Evolutionary conservation across 805 yeast species (phyloP).

Genomic region (Zygoascus flipseniorum): DNA sequence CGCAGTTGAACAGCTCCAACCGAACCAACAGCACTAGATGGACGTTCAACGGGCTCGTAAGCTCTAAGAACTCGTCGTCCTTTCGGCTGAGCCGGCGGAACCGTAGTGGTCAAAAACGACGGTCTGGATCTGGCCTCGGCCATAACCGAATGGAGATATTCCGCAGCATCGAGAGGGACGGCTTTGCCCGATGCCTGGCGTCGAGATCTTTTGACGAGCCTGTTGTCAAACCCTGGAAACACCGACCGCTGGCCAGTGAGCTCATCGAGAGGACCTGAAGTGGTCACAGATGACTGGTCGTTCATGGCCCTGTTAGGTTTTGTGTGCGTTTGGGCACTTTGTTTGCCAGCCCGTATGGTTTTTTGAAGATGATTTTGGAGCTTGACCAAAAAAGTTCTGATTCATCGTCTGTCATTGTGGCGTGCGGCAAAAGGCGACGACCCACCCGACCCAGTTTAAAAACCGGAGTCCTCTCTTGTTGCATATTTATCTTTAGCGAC

Average conservation of each 20-base stretch:
- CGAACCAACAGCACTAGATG: neutral
- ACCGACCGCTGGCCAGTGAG: conserved; percentile 9
- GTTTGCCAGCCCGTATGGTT: too few relatives aligned
- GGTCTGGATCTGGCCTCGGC: conserved; percentile 10
- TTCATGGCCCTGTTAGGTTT: neutral
- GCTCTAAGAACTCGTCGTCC: conserved; percentile 2
- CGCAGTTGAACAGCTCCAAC: neutral
- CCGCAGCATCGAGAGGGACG: conserved; percentile 10
- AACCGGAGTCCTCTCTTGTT: too few relatives aligned
- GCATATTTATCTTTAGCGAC: too few relatives aligned
- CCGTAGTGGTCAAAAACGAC: neutral
- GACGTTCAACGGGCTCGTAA: conserved; percentile 1
- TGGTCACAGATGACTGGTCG: neutral
- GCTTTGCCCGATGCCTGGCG: neutral
- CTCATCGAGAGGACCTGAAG: conserved; percentile 3
- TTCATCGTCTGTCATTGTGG: too few relatives aligned
- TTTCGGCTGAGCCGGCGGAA: neutral
- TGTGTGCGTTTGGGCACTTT: too few relatives aligned
- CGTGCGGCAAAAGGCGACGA: too few relatives aligned
- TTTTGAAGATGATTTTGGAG: too few relatives aligned
- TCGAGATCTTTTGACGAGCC: neutral
- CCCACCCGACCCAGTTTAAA: too few relatives aligned
- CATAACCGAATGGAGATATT: conserved; percentile 8
- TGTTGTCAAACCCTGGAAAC: conserved; percentile 5
- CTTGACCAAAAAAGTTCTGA: too few relatives aligned